These are phyloP conservation scores for Hypoxylon subgilvum DNA, from an alignment of 495 filamentous ascomycete genomes.

Conservation along the genomic window DNA sequence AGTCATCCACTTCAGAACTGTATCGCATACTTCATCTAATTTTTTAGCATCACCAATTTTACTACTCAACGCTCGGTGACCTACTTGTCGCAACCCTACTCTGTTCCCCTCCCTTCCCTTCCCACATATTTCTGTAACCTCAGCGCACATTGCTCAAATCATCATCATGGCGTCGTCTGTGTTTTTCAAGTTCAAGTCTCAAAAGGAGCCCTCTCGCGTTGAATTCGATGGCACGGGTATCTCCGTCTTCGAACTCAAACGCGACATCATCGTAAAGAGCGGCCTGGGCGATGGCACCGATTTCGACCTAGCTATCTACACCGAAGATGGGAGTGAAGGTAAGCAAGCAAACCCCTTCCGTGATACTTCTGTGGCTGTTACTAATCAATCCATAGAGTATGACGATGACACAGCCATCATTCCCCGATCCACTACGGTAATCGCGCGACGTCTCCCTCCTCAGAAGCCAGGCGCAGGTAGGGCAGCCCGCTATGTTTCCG, in stretches of 20 bases:
- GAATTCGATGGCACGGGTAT: constrained; percentile 98
- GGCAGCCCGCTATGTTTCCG: constrained; percentile 93
- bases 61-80: constrained; percentile 3
- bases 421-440: constrained; percentile 88
- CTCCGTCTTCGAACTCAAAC: constrained; percentile 96
- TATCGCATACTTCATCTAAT: constrained; percentile 40
- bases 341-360: too few species aligned
- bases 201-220: constrained; percentile 91
- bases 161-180: constrained; percentile 94
- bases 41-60: constrained; percentile 41
- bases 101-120: neutral
- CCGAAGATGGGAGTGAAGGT: constrained; percentile 92
- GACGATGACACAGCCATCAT: constrained; percentile 97
- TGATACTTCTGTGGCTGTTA: constrained; percentile 12
- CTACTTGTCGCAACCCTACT: constrained; percentile 3
- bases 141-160: constrained; percentile 17
- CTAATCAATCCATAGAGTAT: constrained; percentile 68
- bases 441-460: constrained; percentile 86
- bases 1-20: constrained; percentile 15
- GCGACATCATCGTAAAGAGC: constrained; percentile 94
- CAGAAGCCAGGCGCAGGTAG: constrained; percentile 79
- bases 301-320: constrained; percentile 92
- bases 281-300: constrained; percentile 94
- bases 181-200: constrained; percentile 99
- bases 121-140: constrained; percentile 23